phyloP scores from a whole-genome alignment of 768 basidiomycete species.

The Pseudohyphozyma bogoriensis region DNA sequence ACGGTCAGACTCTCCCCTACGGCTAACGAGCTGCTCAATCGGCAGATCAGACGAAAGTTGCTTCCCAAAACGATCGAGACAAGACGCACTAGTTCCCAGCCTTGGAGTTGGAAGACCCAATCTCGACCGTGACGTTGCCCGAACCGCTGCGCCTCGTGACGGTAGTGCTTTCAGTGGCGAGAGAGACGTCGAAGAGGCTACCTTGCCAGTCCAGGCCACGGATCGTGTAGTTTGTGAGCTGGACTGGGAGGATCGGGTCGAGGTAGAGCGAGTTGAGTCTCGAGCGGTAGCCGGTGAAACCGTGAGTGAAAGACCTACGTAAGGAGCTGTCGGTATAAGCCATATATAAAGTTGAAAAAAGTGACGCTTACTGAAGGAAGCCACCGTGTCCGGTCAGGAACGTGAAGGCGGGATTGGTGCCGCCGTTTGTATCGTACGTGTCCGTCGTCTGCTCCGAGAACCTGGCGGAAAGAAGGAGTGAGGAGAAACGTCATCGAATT shows the following conservation, averaged over 20 bases:
- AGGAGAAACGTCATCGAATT: no score
- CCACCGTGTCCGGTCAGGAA: conserved; percentile 23
- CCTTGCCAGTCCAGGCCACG: conserved; percentile 20
- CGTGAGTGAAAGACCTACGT: conserved; percentile 20
- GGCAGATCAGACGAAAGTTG: background rate
- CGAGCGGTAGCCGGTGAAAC: conserved; percentile 27
- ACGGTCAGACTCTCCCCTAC: conserved; percentile 6
- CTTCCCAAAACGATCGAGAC: background rate
- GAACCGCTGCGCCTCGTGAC: conserved; percentile 4
- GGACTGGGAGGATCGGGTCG: conserved; percentile 23
- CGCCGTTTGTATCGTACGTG: conserved; percentile 9
- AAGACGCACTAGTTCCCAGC: conserved; percentile 20
- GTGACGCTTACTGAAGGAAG: conserved; percentile 11
- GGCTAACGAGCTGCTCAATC: conserved; percentile 8
- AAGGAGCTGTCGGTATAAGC: background rate
- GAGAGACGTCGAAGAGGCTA: conserved; percentile 5
- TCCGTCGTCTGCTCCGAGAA: conserved; percentile 22
- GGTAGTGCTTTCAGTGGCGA: conserved; percentile 10
- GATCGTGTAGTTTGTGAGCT: conserved; percentile 24
- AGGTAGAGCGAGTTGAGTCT: conserved; percentile 13
- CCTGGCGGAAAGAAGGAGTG: no score
- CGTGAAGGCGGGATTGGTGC: conserved; percentile 19
- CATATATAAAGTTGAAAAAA: no score
- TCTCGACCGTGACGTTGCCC: conserved; percentile 8
- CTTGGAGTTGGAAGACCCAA: conserved; percentile 6